Base-by-base conservation (phyloP, 768 basidiomycete species). In the Bullera alba region DNA sequence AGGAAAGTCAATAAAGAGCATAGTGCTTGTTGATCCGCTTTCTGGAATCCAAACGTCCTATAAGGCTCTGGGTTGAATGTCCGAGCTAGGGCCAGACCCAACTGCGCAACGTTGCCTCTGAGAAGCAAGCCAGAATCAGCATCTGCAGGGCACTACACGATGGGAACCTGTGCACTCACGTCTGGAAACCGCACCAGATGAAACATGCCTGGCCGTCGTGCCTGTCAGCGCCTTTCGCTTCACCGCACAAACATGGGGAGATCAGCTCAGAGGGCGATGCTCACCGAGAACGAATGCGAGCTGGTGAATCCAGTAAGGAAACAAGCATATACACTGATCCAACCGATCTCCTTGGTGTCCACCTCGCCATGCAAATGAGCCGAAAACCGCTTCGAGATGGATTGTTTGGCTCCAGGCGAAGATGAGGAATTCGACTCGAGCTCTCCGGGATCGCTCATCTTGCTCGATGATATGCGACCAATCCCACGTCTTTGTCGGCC, bases 21-120 rank as follows among this genome's bases (percentile, higher is more conserved):
- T 46, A 93, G 75, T 15, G 89, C 88, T 69, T 88, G 87, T 68
- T 82, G 82, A 61, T 95, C 90, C 2, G 87, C 78, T 48, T 79
- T 79, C 70, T 87, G 87, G 75, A 92, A 90, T 0, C 77, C 71
- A 38, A 61, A 61, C 3, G 68, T 70, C 15, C 65, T 65, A 63
- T 85, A 80, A 7, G 53, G 53, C 7, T 50, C 46, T 1, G 70
- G 63, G 5, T 62, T 61, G 60, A 87, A 89, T n/a, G 87, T 80
- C 7, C 89, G 81, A 0, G 85, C 87, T 44, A 92, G 65, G 2
- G 89, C 88, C 22, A 92, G 75, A 1, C 85, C 79, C 14, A 92
- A 76, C 82, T 91, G 73, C 21, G 74, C 72, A 35, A 74, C 62
- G 42, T 68, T 69, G 3, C 74, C 75, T 25, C 58, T 60, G 44